These are phyloP conservation scores for Fistulifera pelliculosa DNA, from an alignment of 108 stramenopile genomes.

Conservation along the genomic window DNA sequence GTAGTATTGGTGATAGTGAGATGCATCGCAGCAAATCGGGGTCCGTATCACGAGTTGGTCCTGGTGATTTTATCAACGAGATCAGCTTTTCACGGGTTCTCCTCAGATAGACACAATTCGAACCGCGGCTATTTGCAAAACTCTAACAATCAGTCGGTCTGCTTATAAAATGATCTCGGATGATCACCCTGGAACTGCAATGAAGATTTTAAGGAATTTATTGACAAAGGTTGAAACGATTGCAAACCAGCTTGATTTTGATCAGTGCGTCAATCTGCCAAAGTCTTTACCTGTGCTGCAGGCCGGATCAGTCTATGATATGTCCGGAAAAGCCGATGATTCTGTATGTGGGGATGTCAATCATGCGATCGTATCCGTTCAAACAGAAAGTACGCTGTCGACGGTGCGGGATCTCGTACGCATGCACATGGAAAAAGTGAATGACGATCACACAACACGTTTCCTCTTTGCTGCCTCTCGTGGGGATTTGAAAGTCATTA, in stretches of 20 bases:
- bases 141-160: conserved; percentile 23
- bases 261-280: conserved; percentile 8
- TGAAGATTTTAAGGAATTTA: conserved; percentile 30
- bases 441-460: conserved; percentile 32
- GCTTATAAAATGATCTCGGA: conserved; percentile 28
- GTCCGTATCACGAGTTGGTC: neutral
- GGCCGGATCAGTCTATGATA: conserved; percentile 27
- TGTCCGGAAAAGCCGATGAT: neutral
- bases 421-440: conserved; percentile 33
- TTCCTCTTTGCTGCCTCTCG: conserved; percentile 32
- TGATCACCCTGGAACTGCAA: conserved; percentile 34
- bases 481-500: conserved; percentile 14
- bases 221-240: conserved; percentile 19
- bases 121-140: conserved; percentile 38
- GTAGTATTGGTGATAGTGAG: conserved; percentile 5
- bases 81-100: conserved; percentile 46
- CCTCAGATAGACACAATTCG: conserved; percentile 30
- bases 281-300: conserved; percentile 17
- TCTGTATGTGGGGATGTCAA: conserved; percentile 4
- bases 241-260: neutral
- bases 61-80: conserved; percentile 42
- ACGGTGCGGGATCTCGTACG: conserved; percentile 22
- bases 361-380: conserved; percentile 6
- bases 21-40: neutral
- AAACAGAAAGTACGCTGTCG: conserved; percentile 6